Conservation (phyloP, 2,329 filamentous ascomycete species). For the Fusarium nelsonii region DNA sequence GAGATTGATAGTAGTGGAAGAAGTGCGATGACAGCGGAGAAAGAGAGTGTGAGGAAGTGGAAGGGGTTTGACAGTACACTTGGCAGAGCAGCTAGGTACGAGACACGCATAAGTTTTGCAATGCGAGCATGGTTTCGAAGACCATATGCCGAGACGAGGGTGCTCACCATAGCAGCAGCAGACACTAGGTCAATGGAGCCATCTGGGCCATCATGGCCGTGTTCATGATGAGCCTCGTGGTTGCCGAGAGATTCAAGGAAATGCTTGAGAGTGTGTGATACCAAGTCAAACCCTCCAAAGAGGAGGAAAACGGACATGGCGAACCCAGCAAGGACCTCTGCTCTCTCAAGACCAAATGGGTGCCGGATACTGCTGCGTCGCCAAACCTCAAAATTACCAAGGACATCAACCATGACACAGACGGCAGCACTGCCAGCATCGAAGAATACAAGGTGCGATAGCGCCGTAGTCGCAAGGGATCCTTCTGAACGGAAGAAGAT, state of each 20-base stretch:
- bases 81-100: conserved; percentile 83
- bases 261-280: conserved; percentile 94
- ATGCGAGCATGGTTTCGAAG: conserved; percentile 93
- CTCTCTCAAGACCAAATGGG: conserved; percentile 91
- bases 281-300: conserved; percentile 97
- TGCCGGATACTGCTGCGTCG: conserved; percentile 91
- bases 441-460: conserved; percentile 95
- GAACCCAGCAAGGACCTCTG: conserved; percentile 94
- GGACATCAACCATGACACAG: conserved; percentile 91
- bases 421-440: conserved; percentile 93
- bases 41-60: conserved; percentile 92
- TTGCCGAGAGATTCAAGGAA: conserved; percentile 74
- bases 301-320: conserved; percentile 95
- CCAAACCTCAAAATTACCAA: conserved; percentile 98
- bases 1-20: conserved; percentile 84
- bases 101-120: conserved; percentile 88
- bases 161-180: conserved; percentile 83
- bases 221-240: conserved; percentile 79
- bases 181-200: conserved; percentile 86
- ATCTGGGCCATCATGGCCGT: conserved; percentile 73
- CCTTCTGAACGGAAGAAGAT: conserved; percentile 89
- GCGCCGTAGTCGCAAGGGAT: conserved; percentile 88
- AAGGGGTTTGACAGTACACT: conserved; percentile 93
- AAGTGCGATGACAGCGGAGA: conserved; percentile 82
- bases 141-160: conserved; percentile 86